Base-by-base conservation (phyloP, 164 flowering plant genomes). In the Annona cherimola region DNA sequence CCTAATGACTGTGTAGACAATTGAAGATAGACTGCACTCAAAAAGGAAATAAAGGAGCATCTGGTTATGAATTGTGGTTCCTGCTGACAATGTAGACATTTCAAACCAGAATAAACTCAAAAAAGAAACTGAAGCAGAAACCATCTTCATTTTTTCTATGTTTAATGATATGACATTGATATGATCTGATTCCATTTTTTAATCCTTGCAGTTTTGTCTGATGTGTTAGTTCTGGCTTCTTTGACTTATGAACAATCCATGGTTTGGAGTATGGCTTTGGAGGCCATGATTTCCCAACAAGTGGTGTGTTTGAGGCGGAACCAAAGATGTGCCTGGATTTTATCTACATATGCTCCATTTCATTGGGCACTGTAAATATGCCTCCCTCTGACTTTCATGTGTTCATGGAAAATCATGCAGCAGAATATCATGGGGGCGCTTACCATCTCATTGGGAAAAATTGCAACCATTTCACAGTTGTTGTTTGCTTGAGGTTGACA, bases 261-360 rank as follows among this genome's bases (percentile, higher is more conserved):
- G 93, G 93, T n/a, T 83, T 81, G 86, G 97, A 91, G 73, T 91
- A 88, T 76, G 94, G 94, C 42, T 92, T 87, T 81, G 97, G 97
- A 76, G 97, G 94, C 2, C 97, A 92, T 73, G 97, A 90, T 55
- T 90, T 77, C 70, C 86, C 97, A 4, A 84, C 83, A 1, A 92
- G 97, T 83, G 97, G 97, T 71, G 94, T 92, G 61, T 92, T 92
- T 80, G 93, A 90, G 81, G 97, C 90, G 42, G 95, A 90, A 70
- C 97, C 97, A 45, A 86, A 68, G 82, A 81, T 76, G 66, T 92
- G 97, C 79, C 97, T 95, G 4, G 97, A 93, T 55, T 92, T 87
- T 73, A 74, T 85, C 14, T 92, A 82, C 76, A 79, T 92, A 72
- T 81, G 89, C 78, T 85, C 97, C 11, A 67, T 92, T 41, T 60